phyloP scores from a whole-genome alignment of 768 basidiomycete genomes.

The Boletus edulis region DNA sequence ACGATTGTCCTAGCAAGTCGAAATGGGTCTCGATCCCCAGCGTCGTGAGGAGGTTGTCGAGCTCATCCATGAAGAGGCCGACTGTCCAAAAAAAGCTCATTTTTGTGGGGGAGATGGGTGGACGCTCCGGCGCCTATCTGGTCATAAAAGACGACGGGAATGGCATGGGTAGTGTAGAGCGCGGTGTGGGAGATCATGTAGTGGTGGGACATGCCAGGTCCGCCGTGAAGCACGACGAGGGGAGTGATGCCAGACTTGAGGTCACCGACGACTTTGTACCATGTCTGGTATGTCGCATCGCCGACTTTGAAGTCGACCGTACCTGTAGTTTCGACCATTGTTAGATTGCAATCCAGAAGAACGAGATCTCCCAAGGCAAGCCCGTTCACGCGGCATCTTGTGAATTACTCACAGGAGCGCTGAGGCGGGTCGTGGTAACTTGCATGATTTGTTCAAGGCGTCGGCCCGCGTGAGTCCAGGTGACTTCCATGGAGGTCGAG shows the following conservation, averaged over 20 bases:
- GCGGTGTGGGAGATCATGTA: slow-evolving; percentile 37
- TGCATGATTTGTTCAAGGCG: too few species aligned
- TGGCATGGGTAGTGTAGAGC: slow-evolving; percentile 24
- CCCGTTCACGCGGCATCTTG: too few species aligned
- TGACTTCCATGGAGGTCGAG: too few species aligned
- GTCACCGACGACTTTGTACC: slow-evolving; percentile 42
- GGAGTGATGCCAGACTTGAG: slow-evolving; percentile 16
- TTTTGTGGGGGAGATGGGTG: slow-evolving; percentile 40
- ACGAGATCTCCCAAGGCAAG: neutral
- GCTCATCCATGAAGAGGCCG: slow-evolving; percentile 51
- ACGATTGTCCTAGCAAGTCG: slow-evolving; percentile 51
- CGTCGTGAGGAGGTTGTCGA: slow-evolving; percentile 44
- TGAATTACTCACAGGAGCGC: neutral
- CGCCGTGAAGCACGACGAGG: slow-evolving; percentile 45
- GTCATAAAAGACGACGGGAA: slow-evolving; percentile 48
- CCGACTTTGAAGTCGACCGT: slow-evolving; percentile 18
- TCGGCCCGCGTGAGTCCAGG: too few species aligned
- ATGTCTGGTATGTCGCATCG: slow-evolving; percentile 34
- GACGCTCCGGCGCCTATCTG: slow-evolving; percentile 45
- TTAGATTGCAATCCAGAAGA: neutral
- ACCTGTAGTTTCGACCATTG: slow-evolving; percentile 14
- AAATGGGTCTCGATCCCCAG: slow-evolving; percentile 40
- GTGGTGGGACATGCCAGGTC: slow-evolving; percentile 31
- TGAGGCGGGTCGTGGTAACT: neutral
- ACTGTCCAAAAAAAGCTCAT: slow-evolving; percentile 41